Evolutionary conservation across 371 early-diverging fungal genomes (phyloP).

Genomic region (Syncephalastrum contaminatum): DNA sequence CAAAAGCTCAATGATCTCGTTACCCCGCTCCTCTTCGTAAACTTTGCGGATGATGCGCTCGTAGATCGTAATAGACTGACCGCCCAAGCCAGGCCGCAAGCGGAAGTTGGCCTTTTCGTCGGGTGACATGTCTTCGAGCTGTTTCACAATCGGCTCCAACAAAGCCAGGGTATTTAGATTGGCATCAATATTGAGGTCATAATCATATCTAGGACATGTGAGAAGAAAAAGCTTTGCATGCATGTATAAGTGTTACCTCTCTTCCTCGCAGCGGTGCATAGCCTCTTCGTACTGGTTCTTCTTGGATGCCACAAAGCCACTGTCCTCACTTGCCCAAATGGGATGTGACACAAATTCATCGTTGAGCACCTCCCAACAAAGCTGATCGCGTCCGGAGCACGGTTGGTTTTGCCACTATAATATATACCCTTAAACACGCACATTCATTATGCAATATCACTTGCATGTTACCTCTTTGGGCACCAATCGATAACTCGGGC

Average conservation of each 20-base stretch:
- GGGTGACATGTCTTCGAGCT: conserved; percentile 70
- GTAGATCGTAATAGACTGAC: conserved; percentile 83
- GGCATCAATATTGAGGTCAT: conserved; percentile 96
- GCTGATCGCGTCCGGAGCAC: conserved; percentile 89
- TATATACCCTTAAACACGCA: not conserved
- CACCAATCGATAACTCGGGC: conserved; percentile 70
- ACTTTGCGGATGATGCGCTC: conserved; percentile 87
- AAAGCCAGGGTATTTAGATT: conserved; percentile 86
- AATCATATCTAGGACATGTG: conserved; percentile 60
- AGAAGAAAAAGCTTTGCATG: not conserved
- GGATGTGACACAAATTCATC: conserved; percentile 96
- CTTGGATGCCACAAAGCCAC: conserved; percentile 89
- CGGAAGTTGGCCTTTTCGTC: conserved; percentile 77
- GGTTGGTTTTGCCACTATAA: conserved; percentile 42
- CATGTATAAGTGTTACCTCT: conserved; percentile 50
- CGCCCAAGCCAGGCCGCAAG: conserved; percentile 80
- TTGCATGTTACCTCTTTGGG: conserved; percentile 65
- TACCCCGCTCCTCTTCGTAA: conserved; percentile 85
- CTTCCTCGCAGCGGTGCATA: conserved; percentile 96
- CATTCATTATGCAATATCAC: no score
- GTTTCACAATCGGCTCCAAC: conserved; percentile 80
- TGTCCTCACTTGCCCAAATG: conserved; percentile 94
- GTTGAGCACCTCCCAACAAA: conserved; percentile 95
- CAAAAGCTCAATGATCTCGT: conserved; percentile 92
- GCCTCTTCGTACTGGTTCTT: conserved; percentile 98